These are phyloP conservation scores for Moringa oleifera DNA, from an alignment of 345 rosid species.

Conservation along the genomic window DNA sequence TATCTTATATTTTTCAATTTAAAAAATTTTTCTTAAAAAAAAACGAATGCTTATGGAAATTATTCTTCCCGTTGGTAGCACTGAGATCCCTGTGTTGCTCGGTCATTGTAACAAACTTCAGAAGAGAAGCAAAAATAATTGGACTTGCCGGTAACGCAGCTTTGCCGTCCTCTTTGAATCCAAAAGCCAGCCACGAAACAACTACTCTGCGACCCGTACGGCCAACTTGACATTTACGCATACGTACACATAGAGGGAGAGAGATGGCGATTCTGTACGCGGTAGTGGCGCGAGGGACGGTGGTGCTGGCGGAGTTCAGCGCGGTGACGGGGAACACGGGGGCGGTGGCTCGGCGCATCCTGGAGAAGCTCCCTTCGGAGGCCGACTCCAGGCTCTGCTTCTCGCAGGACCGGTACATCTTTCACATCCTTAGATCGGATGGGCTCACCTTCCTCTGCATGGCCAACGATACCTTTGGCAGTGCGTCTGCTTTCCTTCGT, in stretches of 20 bases:
- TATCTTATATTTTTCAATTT: too few relatives aligned
- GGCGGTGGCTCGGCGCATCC: conserved; percentile 79
- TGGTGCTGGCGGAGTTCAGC: conserved; percentile 92
- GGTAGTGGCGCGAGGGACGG: conserved; percentile 89
- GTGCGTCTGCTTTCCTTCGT: conserved; percentile 39
- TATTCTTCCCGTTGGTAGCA: too few relatives aligned
- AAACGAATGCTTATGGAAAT: too few relatives aligned
- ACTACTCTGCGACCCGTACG: not conserved
- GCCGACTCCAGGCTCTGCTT: conserved; percentile 76
- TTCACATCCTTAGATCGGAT: conserved; percentile 90
- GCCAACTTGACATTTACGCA: not conserved
- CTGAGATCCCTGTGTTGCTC: not conserved
- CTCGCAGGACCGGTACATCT: conserved; percentile 91
- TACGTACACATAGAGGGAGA: not conserved
- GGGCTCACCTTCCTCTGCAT: conserved; percentile 90
- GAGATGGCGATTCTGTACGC: conserved; percentile 90
- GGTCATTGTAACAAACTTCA: not conserved
- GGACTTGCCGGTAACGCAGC: conserved; percentile 9
- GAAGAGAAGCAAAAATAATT: not conserved
- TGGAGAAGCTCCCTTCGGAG: conserved; percentile 76
- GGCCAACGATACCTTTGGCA: conserved; percentile 95
- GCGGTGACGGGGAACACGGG: conserved; percentile 93
- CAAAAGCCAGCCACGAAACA: not conserved
- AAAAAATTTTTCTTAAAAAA: too few relatives aligned
- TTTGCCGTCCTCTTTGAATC: not conserved